Evolutionary conservation across 2,329 filamentous ascomycete species (phyloP).

Genomic region (Decorospora gaudefroyi): DNA sequence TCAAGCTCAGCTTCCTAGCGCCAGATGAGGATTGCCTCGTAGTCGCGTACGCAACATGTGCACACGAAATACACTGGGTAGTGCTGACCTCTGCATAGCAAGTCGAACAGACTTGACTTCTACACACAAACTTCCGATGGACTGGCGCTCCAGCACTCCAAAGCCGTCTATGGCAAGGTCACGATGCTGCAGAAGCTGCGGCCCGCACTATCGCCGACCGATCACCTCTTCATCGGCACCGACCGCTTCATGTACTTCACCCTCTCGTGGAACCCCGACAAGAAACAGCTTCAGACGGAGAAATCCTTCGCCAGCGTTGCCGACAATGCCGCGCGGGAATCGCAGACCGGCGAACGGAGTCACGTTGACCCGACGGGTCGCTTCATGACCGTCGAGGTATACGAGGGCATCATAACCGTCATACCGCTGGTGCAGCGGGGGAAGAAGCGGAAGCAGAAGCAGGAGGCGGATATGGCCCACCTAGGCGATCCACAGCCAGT

Average conservation of each 20-base stretch:
- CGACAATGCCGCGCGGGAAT: conserved; percentile 68
- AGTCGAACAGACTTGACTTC: conserved; percentile 83
- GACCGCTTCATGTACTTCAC: conserved; percentile 91
- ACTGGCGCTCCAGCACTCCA: conserved; percentile 65
- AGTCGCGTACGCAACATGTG: conserved; percentile 69
- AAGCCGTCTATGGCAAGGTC: conserved; percentile 81
- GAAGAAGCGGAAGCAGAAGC: conserved; percentile 57
- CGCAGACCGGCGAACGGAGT: conserved; percentile 80
- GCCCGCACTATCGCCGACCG: conserved; percentile 72
- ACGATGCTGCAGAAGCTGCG: conserved; percentile 81
- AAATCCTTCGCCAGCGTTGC: conserved; percentile 64
- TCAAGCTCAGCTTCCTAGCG: conserved; percentile 76
- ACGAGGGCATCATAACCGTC: conserved; percentile 69
- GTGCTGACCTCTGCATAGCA: conserved; percentile 53
- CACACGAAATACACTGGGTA: neutral
- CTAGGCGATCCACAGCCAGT: conserved; percentile 65
- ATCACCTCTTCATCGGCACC: conserved; percentile 91
- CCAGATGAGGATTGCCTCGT: conserved; percentile 79
- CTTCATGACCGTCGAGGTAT: conserved; percentile 69
- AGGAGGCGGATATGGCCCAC: conserved; percentile 57
- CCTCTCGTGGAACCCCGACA: conserved; percentile 73
- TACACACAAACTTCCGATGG: conserved; percentile 71
- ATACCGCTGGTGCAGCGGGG: conserved; percentile 62
- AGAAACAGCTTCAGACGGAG: conserved; percentile 59
- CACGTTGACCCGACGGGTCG: conserved; percentile 78